Percentiles rank a stretch among this genome's conserved stretches.
Evolutionary conservation across 345 rosid genomes (phyloP).

Genomic region (Lumnitzera racemosa): DNA sequence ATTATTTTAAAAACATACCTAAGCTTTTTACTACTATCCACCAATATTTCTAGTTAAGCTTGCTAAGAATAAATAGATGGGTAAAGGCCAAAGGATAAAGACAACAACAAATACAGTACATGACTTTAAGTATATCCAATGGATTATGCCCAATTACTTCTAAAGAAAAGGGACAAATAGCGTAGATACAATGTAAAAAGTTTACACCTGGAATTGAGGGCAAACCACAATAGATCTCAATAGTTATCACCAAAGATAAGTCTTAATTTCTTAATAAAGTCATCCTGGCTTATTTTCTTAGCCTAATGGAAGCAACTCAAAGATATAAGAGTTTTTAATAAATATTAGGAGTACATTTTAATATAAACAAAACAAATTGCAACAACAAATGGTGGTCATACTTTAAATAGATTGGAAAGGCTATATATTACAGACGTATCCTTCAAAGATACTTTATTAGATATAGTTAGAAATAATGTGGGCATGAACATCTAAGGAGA

Average conservation of each 20-base stretch:
- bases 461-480: slow-evolving; percentile 73
- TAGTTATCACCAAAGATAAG: slow-evolving; percentile 65
- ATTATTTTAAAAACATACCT: no score
- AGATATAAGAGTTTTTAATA: no score
- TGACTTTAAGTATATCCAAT: no score
- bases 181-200: no score
- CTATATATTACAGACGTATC: slow-evolving; percentile 48
- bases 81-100: no score
- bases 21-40: no score
- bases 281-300: slow-evolving; percentile 48
- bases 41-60: no score
- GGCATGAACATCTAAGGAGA: slow-evolving; percentile 98
- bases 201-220: slow-evolving; percentile 56
- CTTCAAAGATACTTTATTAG: slow-evolving; percentile 40
- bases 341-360: no score
- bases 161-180: no score
- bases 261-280: slow-evolving; percentile 66
- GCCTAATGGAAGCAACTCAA: slow-evolving; percentile 25
- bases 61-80: no score
- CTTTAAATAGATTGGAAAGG: slow-evolving; percentile 60
- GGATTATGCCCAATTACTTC: no score
- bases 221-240: slow-evolving; percentile 65
- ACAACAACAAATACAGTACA: no score
- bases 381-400: slow-evolving; percentile 15
- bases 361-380: not conserved